phyloP scores from a whole-genome alignment of 2,329 filamentous ascomycete genomes.

The Curvularia hawaiiensis region DNA sequence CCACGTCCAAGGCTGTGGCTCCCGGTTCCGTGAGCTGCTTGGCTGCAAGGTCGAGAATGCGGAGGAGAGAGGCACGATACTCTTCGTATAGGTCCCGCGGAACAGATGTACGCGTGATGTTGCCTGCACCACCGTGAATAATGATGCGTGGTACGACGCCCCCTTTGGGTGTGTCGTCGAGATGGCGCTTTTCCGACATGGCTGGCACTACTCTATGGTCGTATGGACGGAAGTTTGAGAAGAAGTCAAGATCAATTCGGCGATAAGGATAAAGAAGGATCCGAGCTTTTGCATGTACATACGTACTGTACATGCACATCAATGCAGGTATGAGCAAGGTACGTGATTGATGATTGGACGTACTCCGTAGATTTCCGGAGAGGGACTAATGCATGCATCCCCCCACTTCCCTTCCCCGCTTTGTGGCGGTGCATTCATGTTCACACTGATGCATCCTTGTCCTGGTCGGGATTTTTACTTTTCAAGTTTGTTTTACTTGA shows the following conservation, averaged over 20 bases:
- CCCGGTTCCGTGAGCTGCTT: conserved; percentile 34
- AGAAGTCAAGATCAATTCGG: not conserved
- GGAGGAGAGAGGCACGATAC: conserved; percentile 48
- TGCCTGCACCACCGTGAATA: conserved; percentile 56
- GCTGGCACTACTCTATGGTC: not conserved
- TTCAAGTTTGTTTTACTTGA: not conserved
- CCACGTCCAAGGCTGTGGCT: conserved; percentile 71
- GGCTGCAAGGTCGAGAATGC: conserved; percentile 40
- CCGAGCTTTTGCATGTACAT: not conserved
- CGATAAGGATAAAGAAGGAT: not conserved
- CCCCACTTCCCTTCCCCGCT: not conserved
- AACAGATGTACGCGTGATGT: conserved; percentile 51
- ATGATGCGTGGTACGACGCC: conserved; percentile 51
- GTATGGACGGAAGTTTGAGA: not conserved
- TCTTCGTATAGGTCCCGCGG: conserved; percentile 41
- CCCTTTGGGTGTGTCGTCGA: not conserved
- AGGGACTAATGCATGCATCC: not conserved
- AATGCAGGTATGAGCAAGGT: not conserved
- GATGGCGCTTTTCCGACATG: not conserved
- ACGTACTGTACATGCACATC: not conserved
- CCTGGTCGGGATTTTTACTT: not conserved
- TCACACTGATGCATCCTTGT: not conserved
- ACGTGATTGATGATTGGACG: not conserved
- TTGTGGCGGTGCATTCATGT: not conserved
- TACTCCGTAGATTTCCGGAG: too few relatives aligned